Evolutionary conservation across 2,329 filamentous ascomycete species (phyloP).

Genomic region (Cercospora zeina): DNA sequence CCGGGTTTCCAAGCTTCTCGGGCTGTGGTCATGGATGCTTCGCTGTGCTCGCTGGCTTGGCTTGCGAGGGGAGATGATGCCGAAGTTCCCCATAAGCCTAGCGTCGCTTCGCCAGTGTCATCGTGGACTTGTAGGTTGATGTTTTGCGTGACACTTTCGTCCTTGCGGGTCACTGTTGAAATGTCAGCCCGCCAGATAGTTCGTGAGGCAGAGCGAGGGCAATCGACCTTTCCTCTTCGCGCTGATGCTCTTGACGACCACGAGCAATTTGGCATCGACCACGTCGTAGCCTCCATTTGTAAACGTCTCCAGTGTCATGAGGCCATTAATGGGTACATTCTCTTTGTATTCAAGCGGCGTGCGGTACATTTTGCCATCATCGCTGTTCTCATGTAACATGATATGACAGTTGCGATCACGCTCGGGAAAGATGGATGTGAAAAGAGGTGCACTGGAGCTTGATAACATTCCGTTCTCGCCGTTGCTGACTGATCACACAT

Average conservation of each 20-base stretch:
- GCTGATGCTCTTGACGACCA: conserved; percentile 61
- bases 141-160: conserved; percentile 48
- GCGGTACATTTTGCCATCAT: conserved; percentile 48
- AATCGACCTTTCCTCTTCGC: conserved; percentile 50
- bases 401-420: conserved; percentile 57
- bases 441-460: conserved; percentile 50
- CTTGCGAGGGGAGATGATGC: conserved; percentile 37
- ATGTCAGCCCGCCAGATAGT: conserved; percentile 6
- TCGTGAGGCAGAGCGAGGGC: background rate
- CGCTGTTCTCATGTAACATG: conserved; percentile 54
- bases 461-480: conserved; percentile 47
- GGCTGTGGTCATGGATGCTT: conserved; percentile 8
- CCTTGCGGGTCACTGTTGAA: conserved; percentile 50
- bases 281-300: conserved; percentile 57
- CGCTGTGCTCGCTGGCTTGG: conserved; percentile 1
- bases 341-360: conserved; percentile 49
- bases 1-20: conserved; percentile 34
- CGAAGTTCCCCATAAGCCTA: conserved; percentile 59
- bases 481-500: conserved; percentile 46
- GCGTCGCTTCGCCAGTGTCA: conserved; percentile 54
- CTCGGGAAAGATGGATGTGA: conserved; percentile 60
- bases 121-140: conserved; percentile 59
- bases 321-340: conserved; percentile 44
- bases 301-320: conserved; percentile 61
- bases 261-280: conserved; percentile 53